These are phyloP conservation scores for Mortierella sp. DNA, from an alignment of 371 early-diverging fungal genomes.

Conservation along the genomic window DNA sequence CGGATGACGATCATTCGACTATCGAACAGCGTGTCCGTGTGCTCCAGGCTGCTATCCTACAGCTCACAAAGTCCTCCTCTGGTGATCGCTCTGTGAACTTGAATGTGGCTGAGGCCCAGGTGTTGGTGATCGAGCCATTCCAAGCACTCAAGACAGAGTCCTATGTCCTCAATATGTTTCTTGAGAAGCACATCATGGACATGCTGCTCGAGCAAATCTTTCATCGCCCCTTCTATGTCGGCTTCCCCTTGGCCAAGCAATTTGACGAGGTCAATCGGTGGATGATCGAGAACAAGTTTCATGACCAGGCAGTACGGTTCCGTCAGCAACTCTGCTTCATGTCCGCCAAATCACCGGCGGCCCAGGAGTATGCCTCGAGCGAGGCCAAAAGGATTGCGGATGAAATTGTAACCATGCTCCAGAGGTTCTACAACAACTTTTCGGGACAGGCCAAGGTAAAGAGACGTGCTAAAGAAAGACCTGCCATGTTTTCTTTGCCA, in stretches of 20 bases:
- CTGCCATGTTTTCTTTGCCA: too few relatives aligned
- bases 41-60: constrained; percentile 48
- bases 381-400: constrained; percentile 38
- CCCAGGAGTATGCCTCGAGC: constrained; percentile 21
- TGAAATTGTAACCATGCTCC: constrained; percentile 29
- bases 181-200: constrained; percentile 53
- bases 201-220: constrained; percentile 42
- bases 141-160: constrained; percentile 47
- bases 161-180: constrained; percentile 52
- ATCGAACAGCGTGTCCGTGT: constrained; percentile 48
- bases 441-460: constrained; percentile 45
- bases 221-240: constrained; percentile 43
- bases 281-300: constrained; percentile 45
- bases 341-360: constrained; percentile 39
- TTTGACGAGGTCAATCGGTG: constrained; percentile 30
- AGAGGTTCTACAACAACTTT: constrained; percentile 42
- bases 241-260: constrained; percentile 21
- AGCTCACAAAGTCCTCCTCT: constrained; percentile 47
- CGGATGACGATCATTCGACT: constrained; percentile 50
- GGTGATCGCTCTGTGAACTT: constrained; percentile 45
- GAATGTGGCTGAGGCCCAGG: constrained; percentile 35
- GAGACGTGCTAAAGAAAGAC: neutral
- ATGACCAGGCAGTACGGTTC: constrained; percentile 47
- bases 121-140: constrained; percentile 45
- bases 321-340: constrained; percentile 51